Evolutionary conservation across 148 eudicot genomes (phyloP), one percentile per base, ranked within the genome.

Genomic region (Diospyros lotus): DNA sequence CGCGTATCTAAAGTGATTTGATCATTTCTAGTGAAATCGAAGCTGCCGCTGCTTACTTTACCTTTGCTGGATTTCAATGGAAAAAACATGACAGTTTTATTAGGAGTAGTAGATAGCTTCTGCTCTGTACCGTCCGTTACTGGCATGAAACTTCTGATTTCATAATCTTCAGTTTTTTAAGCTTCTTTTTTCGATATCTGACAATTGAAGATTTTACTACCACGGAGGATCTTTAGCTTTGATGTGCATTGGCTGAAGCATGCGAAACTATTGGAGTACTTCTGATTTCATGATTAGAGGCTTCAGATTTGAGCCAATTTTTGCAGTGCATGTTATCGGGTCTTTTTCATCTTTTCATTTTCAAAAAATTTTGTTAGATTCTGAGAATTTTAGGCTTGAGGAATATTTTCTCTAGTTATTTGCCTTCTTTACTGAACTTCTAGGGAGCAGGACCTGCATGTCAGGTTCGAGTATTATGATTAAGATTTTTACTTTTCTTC

Each of bases 341-440:
- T 71, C 53, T 5, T 18, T 4, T 6, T 69, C 4, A 6, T 12
- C 5, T 52, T 50, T 68, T 0, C 14, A 2, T 9, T 4, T 18
- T 58, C 17, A 8, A 48, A 28, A 28, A 48, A 2, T 58, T 18
- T 52, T 44, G 9, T 43, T 44, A 43, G 53, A 71, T 58, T 72
- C 12, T n/a, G 40, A n/a, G 14, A 9, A 54, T 0, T 39, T 55
- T 15, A 1, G 17, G 4, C 42, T 9, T 56, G 48, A 70, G 59
- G 66, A n/a, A 9, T 66, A 15, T 55, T 74, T 77, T n/a, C 45
- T 74, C 10, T 50, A 53, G 58, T 18, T 76, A 56, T 65, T 76
- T 68, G 39, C 69, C 54, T 45, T 28, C 39, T 71, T 55, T 39
- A 42, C 18, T 6, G 45, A 6, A 65, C 51, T 65, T 39, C 71